Conservation (phyloP, 2,329 filamentous ascomycete species). For the Aspergillus tamarii region DNA sequence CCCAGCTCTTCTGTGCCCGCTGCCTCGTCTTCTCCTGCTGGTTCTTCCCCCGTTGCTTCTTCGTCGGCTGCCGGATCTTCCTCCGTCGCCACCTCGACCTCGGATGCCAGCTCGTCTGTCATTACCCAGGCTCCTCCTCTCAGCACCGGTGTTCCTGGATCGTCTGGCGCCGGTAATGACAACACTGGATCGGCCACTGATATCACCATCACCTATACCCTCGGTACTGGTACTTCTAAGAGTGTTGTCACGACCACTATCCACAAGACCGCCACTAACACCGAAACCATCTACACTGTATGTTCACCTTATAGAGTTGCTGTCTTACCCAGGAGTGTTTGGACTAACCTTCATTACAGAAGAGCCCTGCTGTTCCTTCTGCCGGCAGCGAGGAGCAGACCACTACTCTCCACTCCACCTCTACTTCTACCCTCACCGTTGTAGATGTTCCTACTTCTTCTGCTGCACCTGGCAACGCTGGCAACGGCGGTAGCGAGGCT, state of each 20-base stretch:
- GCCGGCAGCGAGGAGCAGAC: slow-evolving; percentile 19
- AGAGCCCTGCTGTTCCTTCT: slow-evolving; percentile 9
- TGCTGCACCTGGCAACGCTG: slow-evolving; percentile 16
- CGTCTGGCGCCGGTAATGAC: slow-evolving; percentile 9
- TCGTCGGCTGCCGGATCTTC: slow-evolving; percentile 2
- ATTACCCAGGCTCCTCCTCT: slow-evolving; percentile 23
- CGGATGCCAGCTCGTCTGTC: slow-evolving; percentile 4
- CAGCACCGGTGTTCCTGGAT: slow-evolving; percentile 26
- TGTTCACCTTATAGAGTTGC: slow-evolving; percentile 13
- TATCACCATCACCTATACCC: slow-evolving; percentile 45
- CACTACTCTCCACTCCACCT: slow-evolving; percentile 34
- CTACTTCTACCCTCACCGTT: slow-evolving; percentile 35
- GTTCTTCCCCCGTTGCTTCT: slow-evolving; percentile 4
- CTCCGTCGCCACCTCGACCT: neutral
- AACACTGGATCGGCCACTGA: slow-evolving; percentile 24
- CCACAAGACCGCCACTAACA: slow-evolving; percentile 34
- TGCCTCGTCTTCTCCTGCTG: slow-evolving; percentile 7
- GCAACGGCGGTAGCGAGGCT: slow-evolving; percentile 19
- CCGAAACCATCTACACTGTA: slow-evolving; percentile 33
- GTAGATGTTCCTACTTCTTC: slow-evolving; percentile 21
- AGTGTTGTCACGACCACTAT: slow-evolving; percentile 44
- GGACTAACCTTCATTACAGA: slow-evolving; percentile 8
- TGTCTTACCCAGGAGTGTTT: neutral
- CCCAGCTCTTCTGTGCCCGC: slow-evolving; percentile 6
- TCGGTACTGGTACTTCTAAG: slow-evolving; percentile 38